These are phyloP conservation scores for Aspergillus wentii DNA, from an alignment of 495 filamentous ascomycete species.

Conservation along the genomic window DNA sequence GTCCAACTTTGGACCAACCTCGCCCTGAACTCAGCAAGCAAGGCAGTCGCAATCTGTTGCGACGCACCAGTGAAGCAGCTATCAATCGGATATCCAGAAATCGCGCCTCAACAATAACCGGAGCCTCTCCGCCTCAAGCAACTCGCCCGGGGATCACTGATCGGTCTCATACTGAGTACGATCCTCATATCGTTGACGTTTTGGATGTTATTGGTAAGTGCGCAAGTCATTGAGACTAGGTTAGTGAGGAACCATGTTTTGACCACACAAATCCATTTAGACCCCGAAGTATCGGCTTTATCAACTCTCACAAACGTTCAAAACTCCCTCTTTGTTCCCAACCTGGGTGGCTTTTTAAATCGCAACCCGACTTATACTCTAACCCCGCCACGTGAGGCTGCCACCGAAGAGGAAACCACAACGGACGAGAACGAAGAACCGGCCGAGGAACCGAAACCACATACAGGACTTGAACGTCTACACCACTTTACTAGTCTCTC, in stretches of 20 bases:
- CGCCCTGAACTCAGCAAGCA: too few species aligned
- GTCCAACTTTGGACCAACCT: slow-evolving; percentile 9
- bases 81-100: slow-evolving; percentile 32
- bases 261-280: slow-evolving; percentile 26
- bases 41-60: slow-evolving; percentile 19
- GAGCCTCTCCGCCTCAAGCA: slow-evolving; percentile 12
- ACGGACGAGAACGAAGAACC: slow-evolving; percentile 25
- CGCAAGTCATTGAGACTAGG: neutral
- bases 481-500: slow-evolving; percentile 27
- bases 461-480: slow-evolving; percentile 23
- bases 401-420: slow-evolving; percentile 20
- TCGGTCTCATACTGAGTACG: slow-evolving; percentile 40
- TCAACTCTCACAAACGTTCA: slow-evolving; percentile 76
- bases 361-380: slow-evolving; percentile 69
- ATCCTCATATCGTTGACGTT: slow-evolving; percentile 59
- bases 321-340: slow-evolving; percentile 71
- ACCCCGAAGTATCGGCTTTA: slow-evolving; percentile 69
- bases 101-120: slow-evolving; percentile 29
- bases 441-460: slow-evolving; percentile 14
- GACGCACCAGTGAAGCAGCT: slow-evolving; percentile 30
- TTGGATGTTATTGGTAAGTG: slow-evolving; percentile 66
- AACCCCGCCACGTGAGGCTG: slow-evolving; percentile 40
- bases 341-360: slow-evolving; percentile 62
- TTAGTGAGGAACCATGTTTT: neutral
- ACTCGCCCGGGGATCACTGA: slow-evolving; percentile 8